These are phyloP conservation scores for Linnemannia exigua DNA, from an alignment of 192 early-diverging fungal genomes.

Conservation along the genomic window DNA sequence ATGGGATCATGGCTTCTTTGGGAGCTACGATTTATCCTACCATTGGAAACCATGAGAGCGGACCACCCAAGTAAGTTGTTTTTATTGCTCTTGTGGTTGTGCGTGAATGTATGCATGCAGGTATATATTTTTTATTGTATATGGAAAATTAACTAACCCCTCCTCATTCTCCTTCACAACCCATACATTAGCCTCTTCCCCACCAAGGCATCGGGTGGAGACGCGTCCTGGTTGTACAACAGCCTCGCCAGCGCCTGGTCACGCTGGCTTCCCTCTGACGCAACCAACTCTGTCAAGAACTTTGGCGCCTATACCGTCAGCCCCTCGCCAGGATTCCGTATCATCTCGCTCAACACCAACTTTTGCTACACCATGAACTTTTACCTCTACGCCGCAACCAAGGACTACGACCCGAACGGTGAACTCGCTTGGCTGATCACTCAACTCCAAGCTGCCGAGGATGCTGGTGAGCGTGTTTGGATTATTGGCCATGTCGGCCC, in stretches of 20 bases:
- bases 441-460: conserved; percentile 65
- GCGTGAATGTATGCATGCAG: background rate
- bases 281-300: conserved; percentile 34
- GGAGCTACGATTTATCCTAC: conserved; percentile 49
- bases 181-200: conserved; percentile 20
- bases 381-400: conserved; percentile 59
- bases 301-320: conserved; percentile 59
- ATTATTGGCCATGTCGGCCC: conserved; percentile 67
- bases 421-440: conserved; percentile 61
- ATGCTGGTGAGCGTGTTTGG: conserved; percentile 62
- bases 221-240: conserved; percentile 60
- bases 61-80: conserved; percentile 58
- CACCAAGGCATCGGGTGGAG: conserved; percentile 24
- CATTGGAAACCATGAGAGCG: conserved; percentile 67
- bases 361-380: conserved; percentile 70
- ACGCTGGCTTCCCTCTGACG: conserved; percentile 56
- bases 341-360: conserved; percentile 71
- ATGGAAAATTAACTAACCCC: background rate
- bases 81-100: background rate
- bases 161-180: background rate
- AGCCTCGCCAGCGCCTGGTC: conserved; percentile 56
- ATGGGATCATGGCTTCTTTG: conserved; percentile 4
- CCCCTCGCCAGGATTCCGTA: conserved; percentile 55
- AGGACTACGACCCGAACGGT: conserved; percentile 59
- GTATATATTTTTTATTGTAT: background rate